Conservation (phyloP, 495 filamentous ascomycete species). For the Entonaema liquescens region DNA sequence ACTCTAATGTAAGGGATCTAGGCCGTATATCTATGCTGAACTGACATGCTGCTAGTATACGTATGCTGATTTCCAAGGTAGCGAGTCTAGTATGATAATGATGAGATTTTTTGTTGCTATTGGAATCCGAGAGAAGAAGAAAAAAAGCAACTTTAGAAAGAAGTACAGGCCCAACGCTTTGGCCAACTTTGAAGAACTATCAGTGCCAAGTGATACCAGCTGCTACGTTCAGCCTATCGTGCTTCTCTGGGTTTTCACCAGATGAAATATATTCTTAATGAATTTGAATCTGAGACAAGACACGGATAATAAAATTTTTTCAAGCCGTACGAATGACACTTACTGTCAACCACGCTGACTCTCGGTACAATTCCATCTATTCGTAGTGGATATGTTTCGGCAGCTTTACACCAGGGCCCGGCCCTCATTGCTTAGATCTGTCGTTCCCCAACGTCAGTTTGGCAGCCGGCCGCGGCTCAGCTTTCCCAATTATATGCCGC, state of each 20-base stretch:
- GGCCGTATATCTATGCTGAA: not conserved
- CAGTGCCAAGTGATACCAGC: constrained; percentile 2
- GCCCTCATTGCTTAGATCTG: constrained; percentile 7
- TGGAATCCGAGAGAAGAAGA: no score
- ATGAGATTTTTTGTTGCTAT: not conserved
- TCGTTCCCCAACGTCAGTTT: not conserved
- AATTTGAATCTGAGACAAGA: no score
- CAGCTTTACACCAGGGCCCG: not conserved
- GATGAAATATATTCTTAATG: no score
- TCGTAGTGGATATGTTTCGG: constrained; percentile 1
- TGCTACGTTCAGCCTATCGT: constrained; percentile 5
- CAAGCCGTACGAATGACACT: no score
- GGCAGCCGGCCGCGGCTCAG: not conserved
- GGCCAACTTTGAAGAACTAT: not conserved
- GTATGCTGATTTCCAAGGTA: not conserved
- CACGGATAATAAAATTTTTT: no score
- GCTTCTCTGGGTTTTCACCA: no score
- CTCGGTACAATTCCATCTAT: not conserved
- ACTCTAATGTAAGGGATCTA: no score
- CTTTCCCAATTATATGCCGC: constrained; percentile 12
- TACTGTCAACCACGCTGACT: not conserved
- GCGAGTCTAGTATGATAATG: not conserved
- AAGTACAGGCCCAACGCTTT: no score
- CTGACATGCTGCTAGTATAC: not conserved
- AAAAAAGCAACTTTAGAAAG: no score